Base-by-base conservation (phyloP, 768 basidiomycete species). In the Termitomyces sp. region DNA sequence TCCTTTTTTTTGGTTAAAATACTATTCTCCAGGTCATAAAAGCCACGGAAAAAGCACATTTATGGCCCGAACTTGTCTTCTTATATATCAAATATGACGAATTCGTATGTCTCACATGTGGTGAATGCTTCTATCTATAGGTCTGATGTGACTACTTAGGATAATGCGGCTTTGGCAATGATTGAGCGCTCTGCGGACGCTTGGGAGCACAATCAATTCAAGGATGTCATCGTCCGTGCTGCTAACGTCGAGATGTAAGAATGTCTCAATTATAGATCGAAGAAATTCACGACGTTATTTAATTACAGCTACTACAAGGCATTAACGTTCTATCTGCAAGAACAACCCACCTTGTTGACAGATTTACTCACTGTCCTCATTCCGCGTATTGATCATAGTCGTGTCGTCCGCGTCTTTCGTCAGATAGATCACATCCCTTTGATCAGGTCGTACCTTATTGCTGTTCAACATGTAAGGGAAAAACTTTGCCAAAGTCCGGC, bases 161-260 rank as follows among this genome's bases (percentile, higher is more conserved):
- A 98, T 70, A 98, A 99, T 67, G 96, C 97, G 33, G 92, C 96
- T 37, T 79, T 98, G 63, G 93, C 94, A 4, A 99, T 98, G 95
- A 98, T 98, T 70, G 97, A 99, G 71, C 88, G 95, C 20, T 92
- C 97, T 2, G 84, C 92, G n/a, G 94, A 97, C 72, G 94, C 94
- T 50, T 99, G 95, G 95, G 97, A 99, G 57, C 97, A 99, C 76
- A 95, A 93, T 67, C 96, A 98, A 72, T 99, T 99, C 87, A 98
- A 98, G 81, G 97, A 98, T 65, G 88, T 97, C 57, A 83, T 97
- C 55, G 92, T 98, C 68, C 91, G 95, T 59, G 95, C 90, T 22
- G 96, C 97, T 49, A 99, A 99, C 67, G 84, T 98, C 60, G 97
- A 99, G 76, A 98, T 99, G 91, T 91, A 71, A 59, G 85, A 64